Evolutionary conservation across 768 basidiomycete genomes (phyloP), one percentile per base, ranked within the genome.

Genomic region (Kwoniella newhampshirensis): DNA sequence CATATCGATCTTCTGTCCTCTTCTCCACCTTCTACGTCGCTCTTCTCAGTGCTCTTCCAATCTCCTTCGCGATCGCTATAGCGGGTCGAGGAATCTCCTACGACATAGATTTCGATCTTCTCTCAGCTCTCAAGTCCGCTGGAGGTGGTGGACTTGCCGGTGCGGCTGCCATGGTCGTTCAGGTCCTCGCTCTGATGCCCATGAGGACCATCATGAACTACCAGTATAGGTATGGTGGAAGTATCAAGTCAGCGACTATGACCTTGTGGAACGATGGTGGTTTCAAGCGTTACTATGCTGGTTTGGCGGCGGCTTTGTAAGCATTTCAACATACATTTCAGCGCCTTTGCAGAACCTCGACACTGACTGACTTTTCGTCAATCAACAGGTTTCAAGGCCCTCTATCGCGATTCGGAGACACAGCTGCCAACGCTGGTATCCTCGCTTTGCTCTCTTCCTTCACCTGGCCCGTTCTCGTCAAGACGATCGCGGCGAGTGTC

Each of bases 121-220:
- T 79, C 28, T 82, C 82, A 26, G 89, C 93, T 0, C 77, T 96
- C 63, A 88, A 83, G 79, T 83, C 81, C 42, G 94, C 93, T 3
- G 81, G 89, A 0, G 93, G 94, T 7, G 93, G 94, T 21, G 93
- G 92, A 3, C 77, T 93, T 46, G 91, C 87, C 63, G 93, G 92
- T 44, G 89, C 91, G 15, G 51, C 68, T 83, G 93, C 93, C 0
- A 98, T 97, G 94, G 83, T 97, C 3, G 79, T 97, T 4, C 94
- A 97, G 73, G 94, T 98, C 17, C 75, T 96, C 48, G 84, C 86
- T 0, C 82, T 94, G 57, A 96, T 96, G 91, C 91, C 91, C 4
- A 77, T 94, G n/a, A 84, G 91, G n/a, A 96, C 93, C 2, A 82
- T 92, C 53, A 97, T 98, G 94, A 98, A 97, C 80, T 96, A 89